phyloP scores from a whole-genome alignment of 164 flowering plant species.

The Dillenia suffruticosa region DNA sequence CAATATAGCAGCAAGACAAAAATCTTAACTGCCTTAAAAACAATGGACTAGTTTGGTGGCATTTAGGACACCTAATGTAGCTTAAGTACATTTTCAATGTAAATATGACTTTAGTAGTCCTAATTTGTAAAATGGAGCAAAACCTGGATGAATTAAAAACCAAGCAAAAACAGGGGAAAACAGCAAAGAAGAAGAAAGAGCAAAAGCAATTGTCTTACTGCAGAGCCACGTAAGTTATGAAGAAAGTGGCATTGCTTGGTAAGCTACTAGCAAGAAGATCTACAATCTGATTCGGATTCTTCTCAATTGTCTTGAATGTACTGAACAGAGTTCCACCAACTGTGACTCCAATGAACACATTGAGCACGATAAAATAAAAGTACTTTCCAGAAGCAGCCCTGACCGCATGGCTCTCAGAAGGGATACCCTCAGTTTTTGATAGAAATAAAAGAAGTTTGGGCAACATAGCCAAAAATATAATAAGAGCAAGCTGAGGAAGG shows the following conservation, averaged over 20 bases:
- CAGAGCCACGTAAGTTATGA: conserved; percentile 88
- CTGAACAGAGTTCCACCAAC: conserved; percentile 59
- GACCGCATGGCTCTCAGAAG: conserved; percentile 64
- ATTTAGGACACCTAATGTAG: too few species aligned
- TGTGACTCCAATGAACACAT: conserved; percentile 92
- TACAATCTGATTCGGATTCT: conserved; percentile 35
- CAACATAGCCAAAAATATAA: conserved; percentile 74
- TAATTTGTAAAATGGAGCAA: too few species aligned
- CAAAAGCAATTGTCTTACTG: conserved; percentile 49
- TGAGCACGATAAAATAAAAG: conserved; percentile 77
- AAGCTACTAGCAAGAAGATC: conserved; percentile 51
- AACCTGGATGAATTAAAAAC: not conserved
- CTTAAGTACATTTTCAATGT: too few species aligned
- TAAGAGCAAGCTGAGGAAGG: conserved; percentile 87
- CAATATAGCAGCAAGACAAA: too few species aligned
- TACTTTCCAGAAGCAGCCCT: conserved; percentile 96
- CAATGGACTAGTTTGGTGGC: too few species aligned
- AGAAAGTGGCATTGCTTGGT: conserved; percentile 84
- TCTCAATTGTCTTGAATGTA: conserved; percentile 48
- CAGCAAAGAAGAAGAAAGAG: not conserved
- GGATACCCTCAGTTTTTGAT: conserved; percentile 81
- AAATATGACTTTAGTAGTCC: too few species aligned
- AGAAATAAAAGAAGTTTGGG: conserved; percentile 74
- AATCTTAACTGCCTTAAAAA: too few species aligned
- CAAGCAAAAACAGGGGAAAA: conserved; percentile 1